Evolutionary conservation across 2,329 filamentous ascomycete species (phyloP), one percentile per base, ranked within the genome.

Genomic region (Boeremia exigua): DNA sequence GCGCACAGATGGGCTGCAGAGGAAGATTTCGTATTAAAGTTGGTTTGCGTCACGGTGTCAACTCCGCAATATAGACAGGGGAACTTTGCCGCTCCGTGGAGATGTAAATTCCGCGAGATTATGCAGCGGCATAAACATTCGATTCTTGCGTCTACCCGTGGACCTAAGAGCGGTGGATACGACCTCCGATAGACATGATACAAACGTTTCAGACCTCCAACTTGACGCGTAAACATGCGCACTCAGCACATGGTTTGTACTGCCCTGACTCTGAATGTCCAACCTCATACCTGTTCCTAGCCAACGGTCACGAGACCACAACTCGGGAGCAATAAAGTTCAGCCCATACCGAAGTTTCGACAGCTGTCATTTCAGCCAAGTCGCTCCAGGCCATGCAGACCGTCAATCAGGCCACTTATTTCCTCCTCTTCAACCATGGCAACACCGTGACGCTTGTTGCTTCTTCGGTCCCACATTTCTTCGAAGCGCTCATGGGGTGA

Each of bases 401-500:
- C 47, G 23, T 58, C 49, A 36, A 56, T 58, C 29, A 63, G 37
- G 17, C 42, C 45, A 28, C 19, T 39, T 8, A 55, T 17, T 3
- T 47, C 37, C 25, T 46, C 37, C 15, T 56, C 46, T 14, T 48
- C 43, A 43, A 54, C 57, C 30, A 58, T 42, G 34, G 59, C 60
- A 32, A 64, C 55, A 43, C 65, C 64, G 29, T 62, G 62, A 40
- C 62, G 63, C 54, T 62, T 67, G 48, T 36, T 50, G 53, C 55
- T 67, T 43, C 48, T 65, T 40, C 55, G 63, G 30, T 62, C 58
- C 62, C 65, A 63, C 32, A 63, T 25, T 6, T 62, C 63, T 8
- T 50, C 48, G 12, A 69, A 63, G 61, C 66, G 70, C 28, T 68
- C 59, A 33, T 71, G 67, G 11, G 58, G 42, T 17, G 62, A 49